Base-by-base conservation (phyloP, 257 asterid species). In the Parsonsia alboflavescens region DNA sequence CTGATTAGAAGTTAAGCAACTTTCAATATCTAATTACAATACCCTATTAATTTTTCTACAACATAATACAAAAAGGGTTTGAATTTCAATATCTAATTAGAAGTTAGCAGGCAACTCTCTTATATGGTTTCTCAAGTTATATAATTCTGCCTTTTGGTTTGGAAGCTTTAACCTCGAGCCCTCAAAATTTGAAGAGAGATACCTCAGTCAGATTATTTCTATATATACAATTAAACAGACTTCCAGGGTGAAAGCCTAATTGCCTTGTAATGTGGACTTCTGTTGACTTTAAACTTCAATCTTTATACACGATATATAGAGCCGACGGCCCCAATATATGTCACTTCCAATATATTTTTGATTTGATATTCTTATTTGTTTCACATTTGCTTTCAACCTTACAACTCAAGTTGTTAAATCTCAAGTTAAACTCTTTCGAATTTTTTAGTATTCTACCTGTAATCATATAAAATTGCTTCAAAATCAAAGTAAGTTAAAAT, bases 111-210 rank as follows among this genome's bases (percentile, higher is more conserved):
- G 53, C 59, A 54, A 11, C n/a, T n/a, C n/a, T n/a, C n/a, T n/a
- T n/a, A n/a, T n/a, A 48, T 42, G 46, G 28, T 24, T 13, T 53
- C 26, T 17, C 44, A 66, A 67, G 42, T 15, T 50, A 54, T 33
- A 33, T 33, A 33, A 33, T 42, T 45, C 8, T 48, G 30, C 13
- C 7, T 50, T 70, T 77, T 72, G 6, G 50, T 50, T 62, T 62
- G 76, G 68, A 71, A 62, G 76, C 49, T 70, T 61, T 39, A 44
- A 26, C 68, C 71, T 77, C 80, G 80, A 77, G 80, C 80, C 72
- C 80, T 76, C 71, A 70, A 70, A n/a, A 58, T 46, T 70, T 39
- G 17, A 67, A 9, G 67, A 44, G 12, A 61, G 3, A 33, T 33
- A 33, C 33, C 24, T 30, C 33, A 66, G 53, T 75, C 58, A 41